phyloP scores from a whole-genome alignment of 139 green algal genomes.

The Mesotaenium endlicherianum region DNA sequence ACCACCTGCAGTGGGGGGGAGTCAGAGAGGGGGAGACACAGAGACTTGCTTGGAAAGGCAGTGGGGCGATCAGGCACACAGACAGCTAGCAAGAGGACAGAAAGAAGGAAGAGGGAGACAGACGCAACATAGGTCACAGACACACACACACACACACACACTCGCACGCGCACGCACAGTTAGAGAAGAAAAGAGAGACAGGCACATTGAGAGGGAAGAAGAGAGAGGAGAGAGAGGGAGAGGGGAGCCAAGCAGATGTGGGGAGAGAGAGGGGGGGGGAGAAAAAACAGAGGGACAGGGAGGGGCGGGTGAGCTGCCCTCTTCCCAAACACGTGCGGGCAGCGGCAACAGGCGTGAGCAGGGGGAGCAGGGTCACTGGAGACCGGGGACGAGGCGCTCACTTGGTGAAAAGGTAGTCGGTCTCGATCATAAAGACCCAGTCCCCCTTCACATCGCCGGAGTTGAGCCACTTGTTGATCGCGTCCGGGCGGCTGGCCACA shows the following conservation, averaged over 20 bases:
- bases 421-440: slow-evolving; percentile 52
- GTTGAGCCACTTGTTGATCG: slow-evolving; percentile 49
- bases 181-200: neutral
- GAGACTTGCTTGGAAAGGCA: too few species aligned
- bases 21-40: neutral
- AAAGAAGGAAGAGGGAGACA: too few species aligned
- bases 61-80: too few species aligned
- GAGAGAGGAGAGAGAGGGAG: neutral
- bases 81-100: too few species aligned
- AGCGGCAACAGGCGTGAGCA: too few species aligned
- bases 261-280: neutral
- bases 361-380: too few species aligned
- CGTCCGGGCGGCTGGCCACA: slow-evolving; percentile 33
- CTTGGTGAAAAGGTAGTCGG: slow-evolving; percentile 52
- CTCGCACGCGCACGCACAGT: neutral
- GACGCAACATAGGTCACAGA: too few species aligned
- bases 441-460: slow-evolving; percentile 47
- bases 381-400: too few species aligned
- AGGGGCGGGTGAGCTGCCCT: too few species aligned
- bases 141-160: too few species aligned
- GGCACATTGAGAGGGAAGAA: neutral
- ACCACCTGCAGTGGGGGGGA: too few species aligned
- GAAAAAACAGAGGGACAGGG: neutral
- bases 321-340: too few species aligned
- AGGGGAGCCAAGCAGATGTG: neutral